Conservation (phyloP, 352 stramenopile species). For the Globisporangium okanoganense region DNA sequence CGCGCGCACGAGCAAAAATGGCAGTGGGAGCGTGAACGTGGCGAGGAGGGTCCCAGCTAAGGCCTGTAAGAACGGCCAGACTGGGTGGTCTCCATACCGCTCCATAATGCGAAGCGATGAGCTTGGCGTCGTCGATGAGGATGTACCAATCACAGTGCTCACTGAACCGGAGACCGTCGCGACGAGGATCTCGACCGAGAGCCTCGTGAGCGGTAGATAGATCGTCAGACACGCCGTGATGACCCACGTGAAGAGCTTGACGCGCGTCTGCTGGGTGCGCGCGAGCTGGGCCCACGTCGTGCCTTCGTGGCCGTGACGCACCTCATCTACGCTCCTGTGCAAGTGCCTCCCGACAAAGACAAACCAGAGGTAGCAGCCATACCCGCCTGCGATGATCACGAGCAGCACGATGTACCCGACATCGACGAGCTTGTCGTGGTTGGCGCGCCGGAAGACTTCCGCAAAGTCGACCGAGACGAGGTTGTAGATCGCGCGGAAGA, state of each 20-base stretch:
- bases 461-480: slow-evolving; percentile 27
- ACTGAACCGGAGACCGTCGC: not conserved
- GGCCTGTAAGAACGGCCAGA: slow-evolving; percentile 25
- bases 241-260: slow-evolving; percentile 35
- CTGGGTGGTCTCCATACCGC: slow-evolving; percentile 13
- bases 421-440: slow-evolving; percentile 17
- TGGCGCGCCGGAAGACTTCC: slow-evolving; percentile 12
- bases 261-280: slow-evolving; percentile 26
- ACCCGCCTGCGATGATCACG: slow-evolving; percentile 21
- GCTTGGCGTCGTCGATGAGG: not conserved
- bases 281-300: slow-evolving; percentile 31
- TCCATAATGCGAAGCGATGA: slow-evolving; percentile 5
- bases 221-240: slow-evolving; percentile 38
- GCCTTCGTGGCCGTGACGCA: slow-evolving; percentile 43
- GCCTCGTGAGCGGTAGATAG: slow-evolving; percentile 39
- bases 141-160: not conserved
- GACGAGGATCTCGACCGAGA: slow-evolving; percentile 33
- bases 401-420: slow-evolving; percentile 24
- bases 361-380: slow-evolving; percentile 43
- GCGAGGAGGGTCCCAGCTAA: slow-evolving; percentile 24
- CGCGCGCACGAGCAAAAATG: slow-evolving; percentile 22
- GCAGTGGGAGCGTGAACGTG: slow-evolving; percentile 36
- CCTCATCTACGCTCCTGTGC: slow-evolving; percentile 36
- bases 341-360: slow-evolving; percentile 26
- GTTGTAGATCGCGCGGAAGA: slow-evolving; percentile 25